phyloP scores from a whole-genome alignment of 169 alveolate genomes.

The Eimeria falciformis region DNA sequence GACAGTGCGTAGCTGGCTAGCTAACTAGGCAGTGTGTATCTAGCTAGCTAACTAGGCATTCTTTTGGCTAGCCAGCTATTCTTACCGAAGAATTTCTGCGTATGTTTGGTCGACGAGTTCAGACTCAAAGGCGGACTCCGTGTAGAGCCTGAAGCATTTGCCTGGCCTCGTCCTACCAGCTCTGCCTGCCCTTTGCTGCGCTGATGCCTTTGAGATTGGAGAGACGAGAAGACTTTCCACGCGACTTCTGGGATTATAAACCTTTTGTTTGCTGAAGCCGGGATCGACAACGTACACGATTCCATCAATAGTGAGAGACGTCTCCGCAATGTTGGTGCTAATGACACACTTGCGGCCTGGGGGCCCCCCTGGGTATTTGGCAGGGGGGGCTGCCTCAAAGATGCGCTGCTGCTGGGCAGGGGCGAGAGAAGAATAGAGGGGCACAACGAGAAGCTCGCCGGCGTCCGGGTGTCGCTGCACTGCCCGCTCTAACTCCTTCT shows the following conservation, averaged over 20 bases:
- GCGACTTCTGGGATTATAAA: conserved; percentile 98
- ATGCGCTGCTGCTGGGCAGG: conserved; percentile 96
- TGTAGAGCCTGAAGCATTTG: conserved; percentile 98
- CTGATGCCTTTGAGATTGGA: conserved; percentile 98
- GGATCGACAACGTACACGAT: conserved; percentile 99
- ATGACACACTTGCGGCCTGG: conserved; percentile 93
- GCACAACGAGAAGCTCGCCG: conserved; percentile 74
- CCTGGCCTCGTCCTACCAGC: conserved; percentile 99
- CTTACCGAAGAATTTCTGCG: conserved; percentile 95
- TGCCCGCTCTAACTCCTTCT: conserved; percentile 77
- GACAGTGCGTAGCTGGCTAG: too few relatives aligned
- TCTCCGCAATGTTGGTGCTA: conserved; percentile 99
- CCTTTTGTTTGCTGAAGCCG: conserved; percentile 99
- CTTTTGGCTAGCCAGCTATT: neutral
- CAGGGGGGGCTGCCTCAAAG: conserved; percentile 97
- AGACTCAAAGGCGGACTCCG: conserved; percentile 95
- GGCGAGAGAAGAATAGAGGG: conserved; percentile 97
- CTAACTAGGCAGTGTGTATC: too few relatives aligned
- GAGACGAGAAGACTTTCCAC: conserved; percentile 97
- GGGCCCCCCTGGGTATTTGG: conserved; percentile 93
- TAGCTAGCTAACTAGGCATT: neutral
- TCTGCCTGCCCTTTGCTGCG: conserved; percentile 99
- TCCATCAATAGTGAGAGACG: conserved; percentile 99
- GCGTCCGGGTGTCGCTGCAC: conserved; percentile 57
- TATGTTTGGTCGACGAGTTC: conserved; percentile 96